Evolutionary conservation across 1,284 basidiomycete genomes (phyloP).

Genomic region (Microbotryomycetes sp.): DNA sequence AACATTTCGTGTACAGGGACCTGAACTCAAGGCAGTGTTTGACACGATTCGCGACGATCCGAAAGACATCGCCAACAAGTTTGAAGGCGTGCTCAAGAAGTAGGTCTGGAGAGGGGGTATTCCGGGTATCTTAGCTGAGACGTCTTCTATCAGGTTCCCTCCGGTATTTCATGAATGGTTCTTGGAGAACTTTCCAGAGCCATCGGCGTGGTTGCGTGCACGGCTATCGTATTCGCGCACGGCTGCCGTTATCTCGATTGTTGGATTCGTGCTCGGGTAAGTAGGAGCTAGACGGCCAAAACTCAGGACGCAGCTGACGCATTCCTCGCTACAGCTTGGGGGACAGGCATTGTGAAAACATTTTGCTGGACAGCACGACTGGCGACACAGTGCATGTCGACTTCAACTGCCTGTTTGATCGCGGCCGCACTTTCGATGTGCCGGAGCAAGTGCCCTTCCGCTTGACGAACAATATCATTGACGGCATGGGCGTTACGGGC

Average conservation of each 20-base stretch:
- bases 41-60: constrained; percentile 52
- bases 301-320: background rate
- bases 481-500: constrained; percentile 87
- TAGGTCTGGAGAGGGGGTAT: constrained; percentile 39
- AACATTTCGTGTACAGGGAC: constrained; percentile 34
- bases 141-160: constrained; percentile 56
- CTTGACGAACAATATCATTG: constrained; percentile 87
- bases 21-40: constrained; percentile 53
- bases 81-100: constrained; percentile 57
- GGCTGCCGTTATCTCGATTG: constrained; percentile 97
- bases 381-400: constrained; percentile 96
- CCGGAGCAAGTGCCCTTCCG: constrained; percentile 93
- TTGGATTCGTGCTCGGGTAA: constrained; percentile 92
- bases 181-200: constrained; percentile 91
- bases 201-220: constrained; percentile 85
- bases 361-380: constrained; percentile 77
- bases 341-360: constrained; percentile 95
- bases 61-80: constrained; percentile 54
- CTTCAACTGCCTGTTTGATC: constrained; percentile 97
- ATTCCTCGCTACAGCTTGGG: constrained; percentile 60
- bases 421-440: constrained; percentile 81
- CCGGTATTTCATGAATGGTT: constrained; percentile 98
- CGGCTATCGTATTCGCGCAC: constrained; percentile 82
- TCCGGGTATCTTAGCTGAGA: too few relatives aligned
- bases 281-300: constrained; percentile 36